phyloP scores from a whole-genome alignment of 2,329 filamentous ascomycete genomes.

The Hypoxylon sp. region DNA sequence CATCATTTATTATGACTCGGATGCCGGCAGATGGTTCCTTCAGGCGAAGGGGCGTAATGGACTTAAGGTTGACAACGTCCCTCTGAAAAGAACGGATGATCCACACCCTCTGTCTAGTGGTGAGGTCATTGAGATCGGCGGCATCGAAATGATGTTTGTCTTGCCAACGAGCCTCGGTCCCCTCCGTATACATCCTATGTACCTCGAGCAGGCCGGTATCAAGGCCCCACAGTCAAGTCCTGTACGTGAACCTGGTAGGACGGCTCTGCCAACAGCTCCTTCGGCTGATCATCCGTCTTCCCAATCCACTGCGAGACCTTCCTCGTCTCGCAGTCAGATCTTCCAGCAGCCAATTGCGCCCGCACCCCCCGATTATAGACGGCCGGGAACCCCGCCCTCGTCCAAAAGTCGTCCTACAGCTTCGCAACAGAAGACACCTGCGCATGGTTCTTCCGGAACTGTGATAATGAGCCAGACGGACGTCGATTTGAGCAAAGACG shows the following conservation, averaged over 20 bases:
- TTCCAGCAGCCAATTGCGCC: slow-evolving; percentile 69
- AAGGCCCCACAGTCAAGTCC: slow-evolving; percentile 46
- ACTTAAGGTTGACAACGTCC: slow-evolving; percentile 82
- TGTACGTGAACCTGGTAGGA: slow-evolving; percentile 47
- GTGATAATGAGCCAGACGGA: slow-evolving; percentile 67
- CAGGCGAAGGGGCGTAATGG: slow-evolving; percentile 93
- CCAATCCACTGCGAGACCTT: slow-evolving; percentile 43
- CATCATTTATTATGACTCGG: slow-evolving; percentile 79
- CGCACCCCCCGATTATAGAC: slow-evolving; percentile 72
- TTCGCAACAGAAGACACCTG: slow-evolving; percentile 59
- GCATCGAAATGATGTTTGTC: slow-evolving; percentile 98
- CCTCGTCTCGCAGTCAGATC: slow-evolving; percentile 47
- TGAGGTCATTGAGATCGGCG: slow-evolving; percentile 90
- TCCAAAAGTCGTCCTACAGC: slow-evolving; percentile 56
- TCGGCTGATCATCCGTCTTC: slow-evolving; percentile 50
- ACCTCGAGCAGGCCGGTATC: slow-evolving; percentile 76
- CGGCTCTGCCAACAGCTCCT: slow-evolving; percentile 51
- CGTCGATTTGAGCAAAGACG: slow-evolving; percentile 85
- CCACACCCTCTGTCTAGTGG: slow-evolving; percentile 82
- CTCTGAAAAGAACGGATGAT: slow-evolving; percentile 75
- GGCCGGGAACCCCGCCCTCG: slow-evolving; percentile 73
- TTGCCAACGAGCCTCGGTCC: slow-evolving; percentile 81
- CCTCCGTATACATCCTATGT: slow-evolving; percentile 77
- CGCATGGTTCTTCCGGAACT: slow-evolving; percentile 57
- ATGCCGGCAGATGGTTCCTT: slow-evolving; percentile 83